Evolutionary conservation across 257 asterid species (phyloP), one percentile per base, ranked within the genome.

Genomic region (Nicotiana sylvestris): DNA sequence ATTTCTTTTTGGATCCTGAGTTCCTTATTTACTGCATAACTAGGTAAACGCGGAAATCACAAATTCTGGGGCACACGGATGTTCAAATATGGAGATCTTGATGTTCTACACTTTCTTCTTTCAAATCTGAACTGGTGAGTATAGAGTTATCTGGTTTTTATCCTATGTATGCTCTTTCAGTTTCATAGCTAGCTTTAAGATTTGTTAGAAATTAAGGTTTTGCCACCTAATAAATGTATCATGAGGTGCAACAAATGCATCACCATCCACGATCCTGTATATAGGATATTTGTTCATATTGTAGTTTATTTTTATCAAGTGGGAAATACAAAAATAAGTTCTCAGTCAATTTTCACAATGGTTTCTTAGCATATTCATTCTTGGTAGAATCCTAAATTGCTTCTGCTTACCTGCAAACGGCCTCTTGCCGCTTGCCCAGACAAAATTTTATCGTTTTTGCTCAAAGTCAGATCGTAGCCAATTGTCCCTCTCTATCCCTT

Each of bases 51-150:
- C 82, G 99, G 98, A 69, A 86, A 92, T 66, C 99, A 96, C 88
- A 96, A 96, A 91, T 94, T 92, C 86, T 96, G 99, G 99, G 99
- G 99, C 84, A 96, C 99, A 51, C 91, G 98, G 86, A 96, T 96
- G 97, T 96, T 96, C 91, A 94, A 92, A 83, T 94, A 90, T 85
- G 99, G 87, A 85, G 99, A 96, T 86, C 96, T 85, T 67, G 98
- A 96, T 66, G 99, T 96, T 81, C 89, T 94, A 87, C 99, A 96
- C 88, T 96, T 96, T 88, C 99, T 96, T 88, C 95, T 96, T 85
- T 96, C 99, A 86, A 96, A 96, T 91, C 87, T 96, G 83, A 96
- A 96, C 87, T 96, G 99, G 99, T 95, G 86, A 86, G 58, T 81
- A 12, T 58, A 82, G 57, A 27, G 79, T 74, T 49, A 46, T 13